phyloP scores from a whole-genome alignment of 345 rosid genomes.

The Geranium brycei region DNA sequence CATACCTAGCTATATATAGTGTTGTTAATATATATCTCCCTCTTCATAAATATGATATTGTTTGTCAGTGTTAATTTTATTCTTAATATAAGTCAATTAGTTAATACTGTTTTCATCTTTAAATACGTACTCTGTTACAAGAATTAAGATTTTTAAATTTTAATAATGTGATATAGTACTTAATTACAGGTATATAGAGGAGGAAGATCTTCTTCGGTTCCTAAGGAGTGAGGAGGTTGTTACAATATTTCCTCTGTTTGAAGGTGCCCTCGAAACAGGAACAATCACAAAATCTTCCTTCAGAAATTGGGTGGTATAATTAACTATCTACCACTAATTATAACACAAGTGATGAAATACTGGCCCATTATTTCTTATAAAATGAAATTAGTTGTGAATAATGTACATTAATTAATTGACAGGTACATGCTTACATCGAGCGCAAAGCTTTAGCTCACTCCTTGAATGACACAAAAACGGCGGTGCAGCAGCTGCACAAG shows the following conservation, averaged over 20 bases:
- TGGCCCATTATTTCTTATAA: no score
- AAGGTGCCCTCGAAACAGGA: constrained; percentile 39
- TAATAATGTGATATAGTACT: no score
- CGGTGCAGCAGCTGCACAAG: constrained; percentile 69
- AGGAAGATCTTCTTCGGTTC: constrained; percentile 36
- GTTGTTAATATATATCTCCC: no score
- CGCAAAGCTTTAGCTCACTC: constrained; percentile 65
- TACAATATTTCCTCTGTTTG: constrained; percentile 38
- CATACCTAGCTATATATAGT: no score
- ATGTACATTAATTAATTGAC: no score
- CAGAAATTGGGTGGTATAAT: constrained; percentile 40
- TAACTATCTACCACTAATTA: background rate
- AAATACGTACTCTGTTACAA: no score
- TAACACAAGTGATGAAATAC: background rate
- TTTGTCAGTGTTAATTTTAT: no score
- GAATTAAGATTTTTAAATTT: no score
- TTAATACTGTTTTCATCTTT: no score
- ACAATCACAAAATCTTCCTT: constrained; percentile 32
- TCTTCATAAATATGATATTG: no score
- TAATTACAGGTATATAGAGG: constrained; percentile 30
- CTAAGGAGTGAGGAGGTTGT: constrained; percentile 27
- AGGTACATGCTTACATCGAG: constrained; percentile 63
- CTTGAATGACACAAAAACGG: constrained; percentile 61
- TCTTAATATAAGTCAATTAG: no score
- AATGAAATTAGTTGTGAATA: no score